Evolutionary conservation across 2,329 filamentous ascomycete genomes (phyloP).

Genomic region (Penicillium concentricum): DNA sequence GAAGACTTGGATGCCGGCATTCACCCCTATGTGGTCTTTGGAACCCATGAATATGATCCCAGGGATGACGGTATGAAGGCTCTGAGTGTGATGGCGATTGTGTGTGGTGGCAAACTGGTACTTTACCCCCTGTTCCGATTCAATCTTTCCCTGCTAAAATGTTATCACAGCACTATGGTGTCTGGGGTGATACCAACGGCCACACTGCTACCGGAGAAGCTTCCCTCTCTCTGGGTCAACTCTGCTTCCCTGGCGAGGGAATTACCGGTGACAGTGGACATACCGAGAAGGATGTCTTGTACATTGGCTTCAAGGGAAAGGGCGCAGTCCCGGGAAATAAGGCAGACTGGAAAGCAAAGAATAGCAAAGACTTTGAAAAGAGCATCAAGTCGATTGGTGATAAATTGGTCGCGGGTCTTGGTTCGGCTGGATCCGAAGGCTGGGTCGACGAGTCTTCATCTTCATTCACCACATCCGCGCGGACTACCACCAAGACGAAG

Average conservation of each 20-base stretch:
- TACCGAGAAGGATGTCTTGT: constrained; percentile 59
- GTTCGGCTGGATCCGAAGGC: neutral
- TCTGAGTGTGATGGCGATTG: constrained; percentile 56
- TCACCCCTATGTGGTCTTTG: constrained; percentile 56
- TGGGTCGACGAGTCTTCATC: too few species aligned
- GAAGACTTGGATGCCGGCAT: constrained; percentile 52
- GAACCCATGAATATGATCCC: constrained; percentile 46
- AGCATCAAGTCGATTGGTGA: constrained; percentile 55
- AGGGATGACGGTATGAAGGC: constrained; percentile 47
- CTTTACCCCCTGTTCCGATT: constrained; percentile 29
- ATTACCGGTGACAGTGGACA: constrained; percentile 59
- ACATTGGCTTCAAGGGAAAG: constrained; percentile 58
- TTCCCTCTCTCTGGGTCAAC: constrained; percentile 57
- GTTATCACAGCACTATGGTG: constrained; percentile 46
- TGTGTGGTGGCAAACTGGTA: constrained; percentile 52
- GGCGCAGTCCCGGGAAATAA: constrained; percentile 58
- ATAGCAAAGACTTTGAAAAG: constrained; percentile 35
- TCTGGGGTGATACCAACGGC: constrained; percentile 64
- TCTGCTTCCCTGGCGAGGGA: constrained; percentile 53
- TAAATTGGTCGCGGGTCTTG: constrained; percentile 44
- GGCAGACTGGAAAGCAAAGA: constrained; percentile 55
- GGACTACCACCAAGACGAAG: neutral
- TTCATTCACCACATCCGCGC: neutral
- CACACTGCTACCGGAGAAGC: constrained; percentile 58
- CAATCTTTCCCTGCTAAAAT: constrained; percentile 18